phyloP scores from a whole-genome alignment of 73 alveolate genomes.

The Effrenium voratum region DNA sequence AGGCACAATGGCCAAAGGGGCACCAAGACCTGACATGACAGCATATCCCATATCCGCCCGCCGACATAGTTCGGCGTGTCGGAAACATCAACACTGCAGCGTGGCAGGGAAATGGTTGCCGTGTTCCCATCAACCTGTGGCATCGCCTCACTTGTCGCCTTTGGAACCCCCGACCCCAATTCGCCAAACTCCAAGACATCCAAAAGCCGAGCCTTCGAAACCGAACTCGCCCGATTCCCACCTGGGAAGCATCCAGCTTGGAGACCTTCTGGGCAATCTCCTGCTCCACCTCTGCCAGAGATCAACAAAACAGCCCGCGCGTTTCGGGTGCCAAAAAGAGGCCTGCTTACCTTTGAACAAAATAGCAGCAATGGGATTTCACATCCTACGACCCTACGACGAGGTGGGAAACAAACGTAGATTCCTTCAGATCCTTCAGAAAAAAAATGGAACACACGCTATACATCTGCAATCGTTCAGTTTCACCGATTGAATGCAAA shows the following conservation, averaged over 20 bases:
- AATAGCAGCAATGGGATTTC: no score
- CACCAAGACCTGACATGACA: no score
- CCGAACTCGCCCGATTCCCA: not conserved
- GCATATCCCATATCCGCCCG: no score
- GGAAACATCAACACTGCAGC: not conserved
- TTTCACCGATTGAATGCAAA: not conserved
- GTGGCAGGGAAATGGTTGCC: no score
- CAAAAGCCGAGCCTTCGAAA: not conserved
- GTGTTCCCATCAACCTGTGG: not conserved
- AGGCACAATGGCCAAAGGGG: no score
- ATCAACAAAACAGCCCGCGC: no score
- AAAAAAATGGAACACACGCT: not conserved
- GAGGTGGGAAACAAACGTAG: no score
- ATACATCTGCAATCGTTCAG: not conserved
- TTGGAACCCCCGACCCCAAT: not conserved
- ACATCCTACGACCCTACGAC: no score
- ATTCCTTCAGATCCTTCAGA: not conserved
- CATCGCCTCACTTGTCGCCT: not conserved
- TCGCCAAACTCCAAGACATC: not conserved
- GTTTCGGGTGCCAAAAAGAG: no score
- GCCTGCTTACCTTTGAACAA: no score
- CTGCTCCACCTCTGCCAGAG: conserved; percentile 89
- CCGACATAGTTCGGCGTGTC: no score
- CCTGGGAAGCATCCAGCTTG: conserved; percentile 63
- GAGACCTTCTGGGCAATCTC: conserved; percentile 51